Evolutionary conservation across 2,329 filamentous ascomycete genomes (phyloP).

Genomic region (Leptographium wingfieldii): DNA sequence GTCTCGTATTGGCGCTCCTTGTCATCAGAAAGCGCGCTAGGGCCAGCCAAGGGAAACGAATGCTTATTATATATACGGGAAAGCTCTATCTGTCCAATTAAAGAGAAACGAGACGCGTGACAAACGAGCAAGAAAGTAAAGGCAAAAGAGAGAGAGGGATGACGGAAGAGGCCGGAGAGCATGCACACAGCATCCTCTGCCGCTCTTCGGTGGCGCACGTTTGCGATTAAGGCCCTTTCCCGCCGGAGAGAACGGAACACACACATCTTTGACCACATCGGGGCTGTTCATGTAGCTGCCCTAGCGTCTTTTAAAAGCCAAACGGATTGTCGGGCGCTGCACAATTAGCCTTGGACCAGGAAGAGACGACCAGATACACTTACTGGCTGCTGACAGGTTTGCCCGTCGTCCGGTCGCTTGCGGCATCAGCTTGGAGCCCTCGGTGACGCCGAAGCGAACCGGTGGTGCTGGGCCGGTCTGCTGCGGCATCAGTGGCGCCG

Average conservation of each 20-base stretch:
- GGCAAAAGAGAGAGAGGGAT: not conserved
- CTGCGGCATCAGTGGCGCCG: constrained; percentile 57
- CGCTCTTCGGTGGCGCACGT: no score
- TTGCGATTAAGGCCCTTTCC: no score
- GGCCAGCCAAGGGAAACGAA: not conserved
- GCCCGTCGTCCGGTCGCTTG: constrained; percentile 84
- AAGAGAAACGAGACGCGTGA: not conserved
- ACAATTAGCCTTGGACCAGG: constrained; percentile 4
- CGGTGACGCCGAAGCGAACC: constrained; percentile 73
- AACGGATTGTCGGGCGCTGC: constrained; percentile 20
- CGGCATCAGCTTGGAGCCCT: constrained; percentile 58
- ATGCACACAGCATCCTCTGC: no score
- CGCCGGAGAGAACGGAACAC: no score
- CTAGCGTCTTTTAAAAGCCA: constrained; percentile 14
- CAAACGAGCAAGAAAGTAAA: not conserved
- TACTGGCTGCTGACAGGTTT: constrained; percentile 90
- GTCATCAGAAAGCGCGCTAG: not conserved
- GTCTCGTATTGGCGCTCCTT: not conserved
- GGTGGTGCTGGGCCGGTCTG: constrained; percentile 78
- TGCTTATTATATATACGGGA: constrained; percentile 4
- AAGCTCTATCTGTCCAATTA: not conserved
- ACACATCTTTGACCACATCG: no score
- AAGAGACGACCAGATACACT: constrained; percentile 25
- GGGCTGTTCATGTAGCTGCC: no score
- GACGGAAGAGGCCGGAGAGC: no score